phyloP scores from a whole-genome alignment of 2,329 filamentous ascomycete species.

The Daldinia sp. region DNA sequence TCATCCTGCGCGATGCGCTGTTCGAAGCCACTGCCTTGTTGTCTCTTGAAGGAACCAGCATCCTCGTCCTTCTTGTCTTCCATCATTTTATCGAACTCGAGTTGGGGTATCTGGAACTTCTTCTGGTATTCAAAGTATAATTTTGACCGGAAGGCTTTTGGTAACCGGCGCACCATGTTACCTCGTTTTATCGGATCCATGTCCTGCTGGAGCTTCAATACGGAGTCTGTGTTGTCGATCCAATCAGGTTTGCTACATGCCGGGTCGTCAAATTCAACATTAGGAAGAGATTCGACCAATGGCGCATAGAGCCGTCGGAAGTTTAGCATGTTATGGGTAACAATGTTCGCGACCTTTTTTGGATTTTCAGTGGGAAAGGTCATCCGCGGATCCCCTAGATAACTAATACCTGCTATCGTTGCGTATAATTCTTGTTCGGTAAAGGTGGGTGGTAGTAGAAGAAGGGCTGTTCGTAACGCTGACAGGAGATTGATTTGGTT shows the following conservation, averaged over 20 bases:
- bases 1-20: conserved; percentile 79
- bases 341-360: conserved; percentile 92
- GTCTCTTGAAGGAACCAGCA: conserved; percentile 71
- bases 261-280: conserved; percentile 78
- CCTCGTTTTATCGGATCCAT: conserved; percentile 91
- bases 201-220: conserved; percentile 80
- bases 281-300: conserved; percentile 87
- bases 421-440: conserved; percentile 88
- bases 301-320: conserved; percentile 93
- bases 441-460: conserved; percentile 84
- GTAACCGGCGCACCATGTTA: conserved; percentile 95
- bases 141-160: conserved; percentile 84
- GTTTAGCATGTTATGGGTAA: conserved; percentile 87
- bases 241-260: conserved; percentile 66
- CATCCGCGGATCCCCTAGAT: conserved; percentile 98
- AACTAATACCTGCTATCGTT: conserved; percentile 91
- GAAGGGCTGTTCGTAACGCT: conserved; percentile 85
- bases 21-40: conserved; percentile 86
- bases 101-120: conserved; percentile 84
- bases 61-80: conserved; percentile 76
- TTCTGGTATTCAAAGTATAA: conserved; percentile 95
- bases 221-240: conserved; percentile 68
- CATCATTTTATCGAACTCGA: conserved; percentile 87
- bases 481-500: conserved; percentile 97
- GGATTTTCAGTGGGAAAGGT: conserved; percentile 87